Evolutionary conservation across 169 alveolate genomes (phyloP), one percentile per base, ranked within the genome.

Genomic region (Plasmodium inui): DNA sequence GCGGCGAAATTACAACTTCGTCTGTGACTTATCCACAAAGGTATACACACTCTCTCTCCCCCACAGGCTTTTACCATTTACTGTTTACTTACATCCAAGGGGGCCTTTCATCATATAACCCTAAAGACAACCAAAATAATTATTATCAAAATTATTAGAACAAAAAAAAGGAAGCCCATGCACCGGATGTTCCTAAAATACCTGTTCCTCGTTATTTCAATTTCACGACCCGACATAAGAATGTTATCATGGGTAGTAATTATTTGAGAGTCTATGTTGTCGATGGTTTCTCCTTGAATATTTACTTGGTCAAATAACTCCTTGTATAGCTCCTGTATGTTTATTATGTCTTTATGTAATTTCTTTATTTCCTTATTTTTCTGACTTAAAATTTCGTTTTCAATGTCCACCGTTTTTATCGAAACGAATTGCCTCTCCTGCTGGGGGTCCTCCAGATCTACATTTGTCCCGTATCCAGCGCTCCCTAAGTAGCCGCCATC

Each of bases 291-390:
- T 28, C 94, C 94, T 89, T 89, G 94, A 26, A 89, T 32, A 79
- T 89, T 89, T 61, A 89, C 55, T 41, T 89, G 94, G 9, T 89
- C 94, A 78, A 79, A 89, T 79, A 89, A 61, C 37, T 89, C 94
- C 50, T 89, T 89, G 82, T 89, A 89, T 79, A 89, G 34, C 19
- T 79, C 94, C 41, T 89, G 94, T 37, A 89, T 89, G 71, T 89
- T 89, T 32, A 89, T 44, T 79, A 89, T 89, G 34, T 89, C 94
- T 39, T 80, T 80, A 89, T 89, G 94, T 79, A 89, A 89, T 89
- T 89, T 78, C 44, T 89, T 78, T 61, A 89, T 89, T 89, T 89
- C 94, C 73, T 78, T 89, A 89, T 89, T 89, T 89, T 89, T 89
- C 72, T 89, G 94, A 57, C 44, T 78, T 50, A 89, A 61, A n/a